A percentile compares a stretch with the other conserved stretches of the same genome.
Evolutionary conservation across 208 protist genomes (phyloP).

Genomic region (Leishmania martiniquensis): DNA sequence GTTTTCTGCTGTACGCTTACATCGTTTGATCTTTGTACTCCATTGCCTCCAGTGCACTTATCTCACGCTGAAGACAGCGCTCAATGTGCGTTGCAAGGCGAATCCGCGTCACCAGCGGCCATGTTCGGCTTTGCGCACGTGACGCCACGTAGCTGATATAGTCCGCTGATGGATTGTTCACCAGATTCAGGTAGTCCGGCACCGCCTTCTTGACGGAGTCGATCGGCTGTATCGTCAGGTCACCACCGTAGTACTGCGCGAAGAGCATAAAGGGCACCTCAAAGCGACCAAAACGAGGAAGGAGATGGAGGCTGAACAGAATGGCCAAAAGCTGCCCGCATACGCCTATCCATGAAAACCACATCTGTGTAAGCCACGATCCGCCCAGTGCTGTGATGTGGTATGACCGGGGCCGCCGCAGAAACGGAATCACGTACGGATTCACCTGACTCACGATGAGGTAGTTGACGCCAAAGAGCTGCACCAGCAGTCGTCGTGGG

Average conservation of each 20-base stretch:
- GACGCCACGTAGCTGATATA: conserved; percentile 59
- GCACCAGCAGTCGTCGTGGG: conserved; percentile 56
- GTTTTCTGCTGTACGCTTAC: not conserved
- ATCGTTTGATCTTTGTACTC: not conserved
- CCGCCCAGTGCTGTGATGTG: conserved; percentile 23
- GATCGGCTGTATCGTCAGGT: conserved; percentile 73
- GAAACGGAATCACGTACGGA: conserved; percentile 82
- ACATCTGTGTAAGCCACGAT: conserved; percentile 31
- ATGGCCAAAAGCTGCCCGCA: conserved; percentile 47
- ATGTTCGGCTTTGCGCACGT: conserved; percentile 59
- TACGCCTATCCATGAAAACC: conserved; percentile 35
- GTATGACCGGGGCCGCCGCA: conserved; percentile 37
- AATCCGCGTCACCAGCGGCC: conserved; percentile 66
- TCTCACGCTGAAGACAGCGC: conserved; percentile 38
- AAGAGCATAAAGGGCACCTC: conserved; percentile 50
- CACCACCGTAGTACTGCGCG: conserved; percentile 63
- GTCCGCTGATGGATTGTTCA: conserved; percentile 66
- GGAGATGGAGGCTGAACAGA: conserved; percentile 40
- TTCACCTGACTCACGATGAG: conserved; percentile 85
- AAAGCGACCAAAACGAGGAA: conserved; percentile 39
- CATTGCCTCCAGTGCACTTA: conserved; percentile 23
- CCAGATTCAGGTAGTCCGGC: conserved; percentile 66
- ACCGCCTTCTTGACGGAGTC: conserved; percentile 50
- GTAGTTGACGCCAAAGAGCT: conserved; percentile 81
- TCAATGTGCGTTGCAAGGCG: conserved; percentile 48